Conservation (phyloP, 176 grass and related monocot species). For the Bothriochloa decipiens region DNA sequence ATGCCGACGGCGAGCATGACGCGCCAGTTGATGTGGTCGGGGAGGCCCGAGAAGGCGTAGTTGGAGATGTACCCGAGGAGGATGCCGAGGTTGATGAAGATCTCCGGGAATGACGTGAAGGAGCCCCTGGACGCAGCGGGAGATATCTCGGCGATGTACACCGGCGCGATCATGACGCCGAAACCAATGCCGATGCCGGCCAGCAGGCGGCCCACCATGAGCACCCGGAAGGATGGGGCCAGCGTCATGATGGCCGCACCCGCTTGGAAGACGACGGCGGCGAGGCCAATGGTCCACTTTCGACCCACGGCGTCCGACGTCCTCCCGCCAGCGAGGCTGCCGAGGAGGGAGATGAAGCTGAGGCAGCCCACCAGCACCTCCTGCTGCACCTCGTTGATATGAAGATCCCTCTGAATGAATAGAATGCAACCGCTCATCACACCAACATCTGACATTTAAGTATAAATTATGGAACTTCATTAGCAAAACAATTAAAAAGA, state of each 20-base stretch:
- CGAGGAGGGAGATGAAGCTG: conserved; percentile 83
- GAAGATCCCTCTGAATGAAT: conserved; percentile 81
- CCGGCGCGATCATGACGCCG: conserved; percentile 79
- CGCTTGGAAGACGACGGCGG: conserved; percentile 68
- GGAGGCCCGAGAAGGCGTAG: conserved; percentile 72
- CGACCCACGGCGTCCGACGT: conserved; percentile 72
- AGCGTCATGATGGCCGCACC: conserved; percentile 76
- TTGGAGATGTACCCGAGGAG: conserved; percentile 89
- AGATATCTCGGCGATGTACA: conserved; percentile 91
- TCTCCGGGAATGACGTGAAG: conserved; percentile 80
- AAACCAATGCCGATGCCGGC: conserved; percentile 84
- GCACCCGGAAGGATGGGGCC: conserved; percentile 62
- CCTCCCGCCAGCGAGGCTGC: conserved; percentile 74
- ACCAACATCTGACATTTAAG: conserved; percentile 55
- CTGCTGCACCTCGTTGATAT: conserved; percentile 90
- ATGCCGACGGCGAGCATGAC: conserved; percentile 91
- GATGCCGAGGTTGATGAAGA: conserved; percentile 90
- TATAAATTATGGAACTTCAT: background rate
- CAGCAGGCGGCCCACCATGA: conserved; percentile 76
- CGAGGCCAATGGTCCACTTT: conserved; percentile 81
- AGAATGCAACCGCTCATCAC: conserved; percentile 97
- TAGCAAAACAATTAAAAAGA: background rate
- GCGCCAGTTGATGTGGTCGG: conserved; percentile 77
- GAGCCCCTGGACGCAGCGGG: conserved; percentile 60
- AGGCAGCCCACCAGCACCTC: conserved; percentile 83